Evolutionary conservation across 139 green algal species (phyloP), one percentile per base, ranked within the genome.

Genomic region (Auxenochlorella protothecoides): DNA sequence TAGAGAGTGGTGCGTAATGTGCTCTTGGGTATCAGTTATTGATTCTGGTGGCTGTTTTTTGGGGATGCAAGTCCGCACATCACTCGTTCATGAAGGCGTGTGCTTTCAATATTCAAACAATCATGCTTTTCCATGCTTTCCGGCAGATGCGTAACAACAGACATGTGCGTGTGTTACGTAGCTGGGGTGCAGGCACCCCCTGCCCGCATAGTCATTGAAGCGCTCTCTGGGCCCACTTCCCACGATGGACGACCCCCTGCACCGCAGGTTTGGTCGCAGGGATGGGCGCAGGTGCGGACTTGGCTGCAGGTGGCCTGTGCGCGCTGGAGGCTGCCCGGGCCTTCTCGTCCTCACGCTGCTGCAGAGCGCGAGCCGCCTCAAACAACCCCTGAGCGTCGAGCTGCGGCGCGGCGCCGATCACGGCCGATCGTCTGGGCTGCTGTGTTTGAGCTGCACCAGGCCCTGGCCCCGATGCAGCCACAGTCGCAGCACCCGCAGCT

Each of bases 391-490:
- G 68, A 51, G 66, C 59, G 69, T 85, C 89, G 59, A 90, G 81
- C 78, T 89, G 77, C 3, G 86, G 75, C 2, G 77, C 71, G 11
- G 85, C 79, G 5, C 85, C 85, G 54, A 91, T 91, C 4, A 87
- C 69, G 6, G 82, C 86, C 68, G 54, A 75, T 15, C 86, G 76
- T n/a, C 68, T 70, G 3, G 60, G 69, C 27, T 64, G 67, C 63
- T 65, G 27, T 14, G n/a, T 4, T 2, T n/a, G 11, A 53, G 15
- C 64, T 59, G 13, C 44, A 55, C 53, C 69, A 63, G 51, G 6
- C 27, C 51, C 53, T 5, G 5, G n/a, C 27, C 53, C 64, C 0
- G 65, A 57, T 51, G 65, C 59, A 14, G 65, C 61, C 44, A 62
- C 5, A 2, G 69, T 3, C 4, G 8, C 2, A 4, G 44, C n/a